These are phyloP conservation scores for Dryadomyces quercivorus DNA, from an alignment of 2,329 filamentous ascomycete species.

Conservation along the genomic window DNA sequence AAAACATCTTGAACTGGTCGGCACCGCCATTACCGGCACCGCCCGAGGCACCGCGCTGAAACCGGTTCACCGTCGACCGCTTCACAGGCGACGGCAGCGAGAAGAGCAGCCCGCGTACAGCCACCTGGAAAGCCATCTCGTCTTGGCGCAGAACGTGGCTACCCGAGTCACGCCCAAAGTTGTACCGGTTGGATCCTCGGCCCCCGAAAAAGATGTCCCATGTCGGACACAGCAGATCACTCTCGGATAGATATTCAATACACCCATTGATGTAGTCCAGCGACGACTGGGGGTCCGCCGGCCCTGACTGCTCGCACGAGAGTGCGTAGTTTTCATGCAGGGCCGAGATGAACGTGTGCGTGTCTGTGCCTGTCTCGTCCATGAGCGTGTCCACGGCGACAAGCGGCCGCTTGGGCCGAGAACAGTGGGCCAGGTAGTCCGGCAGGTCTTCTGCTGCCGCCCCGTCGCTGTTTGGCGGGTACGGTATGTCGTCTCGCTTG, in stretches of 20 bases:
- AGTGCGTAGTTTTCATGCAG: slow-evolving; percentile 69
- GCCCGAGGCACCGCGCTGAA: slow-evolving; percentile 13
- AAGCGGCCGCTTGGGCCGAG: slow-evolving; percentile 50
- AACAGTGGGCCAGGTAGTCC: slow-evolving; percentile 40
- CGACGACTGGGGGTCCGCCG: slow-evolving; percentile 43
- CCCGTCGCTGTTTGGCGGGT: slow-evolving; percentile 23
- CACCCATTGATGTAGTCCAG: slow-evolving; percentile 75
- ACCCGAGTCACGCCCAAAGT: slow-evolving; percentile 41
- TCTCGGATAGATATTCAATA: slow-evolving; percentile 74
- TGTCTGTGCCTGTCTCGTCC: slow-evolving; percentile 87
- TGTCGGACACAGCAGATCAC: slow-evolving; percentile 71
- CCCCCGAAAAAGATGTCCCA: slow-evolving; percentile 56
- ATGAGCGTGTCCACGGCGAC: slow-evolving; percentile 66
- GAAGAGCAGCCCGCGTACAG: slow-evolving; percentile 76
- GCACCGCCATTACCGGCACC: slow-evolving; percentile 27
- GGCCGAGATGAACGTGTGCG: slow-evolving; percentile 30
- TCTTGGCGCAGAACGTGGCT: slow-evolving; percentile 77
- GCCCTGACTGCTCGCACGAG: slow-evolving; percentile 55
- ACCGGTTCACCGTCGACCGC: slow-evolving; percentile 41
- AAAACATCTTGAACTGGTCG: slow-evolving; percentile 83
- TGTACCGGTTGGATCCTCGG: slow-evolving; percentile 21
- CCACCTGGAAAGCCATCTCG: slow-evolving; percentile 86
- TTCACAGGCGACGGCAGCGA: slow-evolving; percentile 78
- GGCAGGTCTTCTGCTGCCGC: slow-evolving; percentile 43
- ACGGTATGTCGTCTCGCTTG: slow-evolving; percentile 55